Percentiles rank a stretch among this genome's conserved stretches.
Conservation (phyloP, 129 eudicot genomes). For the Apium graveolens region DNA sequence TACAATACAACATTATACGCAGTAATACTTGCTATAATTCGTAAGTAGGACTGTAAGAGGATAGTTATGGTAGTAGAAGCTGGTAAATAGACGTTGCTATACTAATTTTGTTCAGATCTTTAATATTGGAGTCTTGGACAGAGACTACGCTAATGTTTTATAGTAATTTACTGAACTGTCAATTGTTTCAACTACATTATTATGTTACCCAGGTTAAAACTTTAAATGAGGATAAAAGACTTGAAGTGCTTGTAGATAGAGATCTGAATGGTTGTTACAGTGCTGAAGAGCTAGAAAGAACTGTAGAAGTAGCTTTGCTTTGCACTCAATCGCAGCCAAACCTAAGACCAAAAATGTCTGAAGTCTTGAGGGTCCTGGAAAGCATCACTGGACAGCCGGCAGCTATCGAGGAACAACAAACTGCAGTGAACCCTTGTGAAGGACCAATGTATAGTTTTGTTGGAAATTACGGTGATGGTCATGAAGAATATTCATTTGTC, state of each 20-base stretch:
- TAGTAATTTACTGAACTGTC: no score
- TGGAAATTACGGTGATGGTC: conserved; percentile 36
- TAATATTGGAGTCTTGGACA: neutral
- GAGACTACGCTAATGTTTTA: neutral
- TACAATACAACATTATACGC: neutral
- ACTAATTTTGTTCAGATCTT: neutral
- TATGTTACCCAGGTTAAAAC: conserved; percentile 47
- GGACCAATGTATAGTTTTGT: conserved; percentile 42
- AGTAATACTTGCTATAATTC: neutral
- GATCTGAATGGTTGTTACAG: conserved; percentile 59
- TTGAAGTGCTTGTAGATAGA: conserved; percentile 64
- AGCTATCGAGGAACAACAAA: conserved; percentile 39
- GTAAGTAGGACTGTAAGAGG: neutral
- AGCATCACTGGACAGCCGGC: conserved; percentile 39
- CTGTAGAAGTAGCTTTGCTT: conserved; percentile 56
- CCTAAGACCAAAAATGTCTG: conserved; percentile 72
- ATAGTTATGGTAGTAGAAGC: neutral
- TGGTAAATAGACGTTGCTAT: neutral
- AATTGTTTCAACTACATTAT: neutral
- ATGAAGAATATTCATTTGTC: conserved; percentile 19
- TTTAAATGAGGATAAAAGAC: conserved; percentile 53
- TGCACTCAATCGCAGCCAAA: conserved; percentile 64
- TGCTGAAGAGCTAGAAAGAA: conserved; percentile 49
- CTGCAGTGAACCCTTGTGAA: conserved; percentile 24
- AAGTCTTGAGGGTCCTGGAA: conserved; percentile 69